These are phyloP conservation scores for Intubia oerlemansii DNA, from an alignment of 2,329 filamentous ascomycete genomes.

Conservation along the genomic window DNA sequence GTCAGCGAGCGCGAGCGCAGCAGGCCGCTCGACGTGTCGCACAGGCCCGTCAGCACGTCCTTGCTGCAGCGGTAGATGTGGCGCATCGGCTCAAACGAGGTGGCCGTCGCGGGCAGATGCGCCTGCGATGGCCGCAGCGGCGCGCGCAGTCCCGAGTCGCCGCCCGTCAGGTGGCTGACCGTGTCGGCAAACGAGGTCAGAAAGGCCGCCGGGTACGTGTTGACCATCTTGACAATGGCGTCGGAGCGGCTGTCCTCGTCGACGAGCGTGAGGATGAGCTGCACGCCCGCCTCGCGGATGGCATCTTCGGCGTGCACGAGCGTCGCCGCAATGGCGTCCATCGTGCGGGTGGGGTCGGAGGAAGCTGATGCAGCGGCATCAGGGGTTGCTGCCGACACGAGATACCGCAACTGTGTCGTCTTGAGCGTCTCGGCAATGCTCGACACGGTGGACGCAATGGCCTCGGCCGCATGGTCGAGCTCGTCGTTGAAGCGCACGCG, in stretches of 20 bases:
- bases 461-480: constrained; percentile 30
- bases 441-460: constrained; percentile 56
- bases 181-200: constrained; percentile 22
- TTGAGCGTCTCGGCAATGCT: constrained; percentile 53
- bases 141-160: constrained; percentile 1
- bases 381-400: too few species aligned
- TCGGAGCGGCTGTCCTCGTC: constrained; percentile 34
- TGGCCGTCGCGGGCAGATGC: constrained; percentile 14
- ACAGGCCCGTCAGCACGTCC: constrained; percentile 33
- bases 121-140: neutral
- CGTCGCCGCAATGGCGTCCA: constrained; percentile 47
- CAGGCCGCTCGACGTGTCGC: constrained; percentile 32
- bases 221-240: constrained; percentile 24
- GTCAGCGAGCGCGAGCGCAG: constrained; percentile 33
- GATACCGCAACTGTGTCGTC: constrained; percentile 40
- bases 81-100: constrained; percentile 32
- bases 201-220: constrained; percentile 21
- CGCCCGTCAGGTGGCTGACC: constrained; percentile 18
- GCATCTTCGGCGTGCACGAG: constrained; percentile 64
- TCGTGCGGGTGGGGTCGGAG: constrained; percentile 35
- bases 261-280: constrained; percentile 66
- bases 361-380: too few species aligned
- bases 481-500: constrained; percentile 60
- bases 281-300: constrained; percentile 60
- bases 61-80: constrained; percentile 34